phyloP scores from a whole-genome alignment of 805 yeast species.

The Yamadazyma takamatsuzukensis region DNA sequence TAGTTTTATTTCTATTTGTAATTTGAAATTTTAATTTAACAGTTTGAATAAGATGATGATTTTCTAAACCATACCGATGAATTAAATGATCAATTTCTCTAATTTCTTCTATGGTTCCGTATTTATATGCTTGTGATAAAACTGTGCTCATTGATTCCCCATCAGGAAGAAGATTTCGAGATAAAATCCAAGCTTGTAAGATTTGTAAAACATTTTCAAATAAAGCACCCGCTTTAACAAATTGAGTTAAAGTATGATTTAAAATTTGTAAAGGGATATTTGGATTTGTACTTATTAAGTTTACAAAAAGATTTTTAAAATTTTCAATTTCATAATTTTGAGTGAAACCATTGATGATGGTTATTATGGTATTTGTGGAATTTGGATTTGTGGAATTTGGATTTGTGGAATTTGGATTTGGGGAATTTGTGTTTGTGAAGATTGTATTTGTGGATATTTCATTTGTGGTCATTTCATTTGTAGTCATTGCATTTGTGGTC shows the following conservation, averaged over 20 bases:
- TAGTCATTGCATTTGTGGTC: too few species aligned
- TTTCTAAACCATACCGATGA: conserved; percentile 15
- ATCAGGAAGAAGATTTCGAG: conserved; percentile 19
- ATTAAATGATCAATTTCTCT: conserved; percentile 17
- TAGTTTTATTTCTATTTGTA: conserved; percentile 19
- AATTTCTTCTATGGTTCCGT: conserved; percentile 26
- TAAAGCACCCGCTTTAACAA: conserved; percentile 24
- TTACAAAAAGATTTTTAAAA: conserved; percentile 22
- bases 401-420: too few species aligned
- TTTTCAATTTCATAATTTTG: conserved; percentile 31
- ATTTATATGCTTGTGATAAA: conserved; percentile 25
- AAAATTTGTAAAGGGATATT: conserved; percentile 22
- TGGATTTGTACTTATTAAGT: conserved; percentile 1
- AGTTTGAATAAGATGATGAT: conserved; percentile 22
- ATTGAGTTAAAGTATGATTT: conserved; percentile 22
- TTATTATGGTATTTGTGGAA: not conserved
- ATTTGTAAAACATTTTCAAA: conserved; percentile 25
- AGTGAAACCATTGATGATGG: conserved; percentile 24
- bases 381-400: not conserved
- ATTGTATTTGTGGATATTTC: too few species aligned
- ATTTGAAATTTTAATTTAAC: conserved; percentile 23
- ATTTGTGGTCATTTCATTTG: too few species aligned
- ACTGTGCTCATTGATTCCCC: conserved; percentile 24
- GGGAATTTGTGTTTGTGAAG: too few species aligned
- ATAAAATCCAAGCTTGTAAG: conserved; percentile 24